Base-by-base conservation (phyloP, 2,329 filamentous ascomycete genomes). In the Apiospora phragmitis region DNA sequence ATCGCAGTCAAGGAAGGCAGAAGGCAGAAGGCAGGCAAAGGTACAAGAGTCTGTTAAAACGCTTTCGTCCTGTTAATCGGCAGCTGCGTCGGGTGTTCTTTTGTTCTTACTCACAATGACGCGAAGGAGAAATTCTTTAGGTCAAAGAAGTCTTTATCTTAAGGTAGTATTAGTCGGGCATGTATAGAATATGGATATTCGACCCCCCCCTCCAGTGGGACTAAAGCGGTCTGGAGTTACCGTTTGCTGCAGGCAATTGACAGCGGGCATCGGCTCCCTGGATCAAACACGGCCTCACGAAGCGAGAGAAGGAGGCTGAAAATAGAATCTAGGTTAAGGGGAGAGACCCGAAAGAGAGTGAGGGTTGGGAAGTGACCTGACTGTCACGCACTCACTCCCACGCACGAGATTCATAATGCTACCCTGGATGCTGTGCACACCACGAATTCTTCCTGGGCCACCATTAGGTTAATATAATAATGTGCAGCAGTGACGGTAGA, bases 51-150 rank as follows among this genome's bases (percentile, higher is more conserved):
- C 32, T 38, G 55, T 21, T 12, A 45, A 47, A 62, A 69, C 62
- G 68, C 70, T 69, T 65, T 24, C 47, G 59, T 55, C 41, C 32
- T 41, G 68, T 69, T 49, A 71, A 68, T 70, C 67, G 69, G 29
- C 67, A 38, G 45, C 45, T 24, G 67, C 67, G 32, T 16, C 21
- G 55, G 42, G 32, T 29, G 12, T 69, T 66, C 68, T 70, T 26
- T 24, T 43, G 65, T 45, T 62, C 73, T 72, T 69, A 79, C 78
- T 79, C 77, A 80, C 78, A 80, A 73, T 76, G 78, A 79, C 75
- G 73, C 62, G 76, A 55, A 79, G 78, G 73, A 70, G 67, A 75
- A 75, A 68, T 47, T 29, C 26, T 55, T 32, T 32, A 24, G 49
- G 67, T 62, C 26, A 35, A 47, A 65, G 51, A 65, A 65, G 47